Evolutionary conservation across 805 yeast genomes (phyloP), one percentile per base, ranked within the genome.

Genomic region (Candida verbasci): DNA sequence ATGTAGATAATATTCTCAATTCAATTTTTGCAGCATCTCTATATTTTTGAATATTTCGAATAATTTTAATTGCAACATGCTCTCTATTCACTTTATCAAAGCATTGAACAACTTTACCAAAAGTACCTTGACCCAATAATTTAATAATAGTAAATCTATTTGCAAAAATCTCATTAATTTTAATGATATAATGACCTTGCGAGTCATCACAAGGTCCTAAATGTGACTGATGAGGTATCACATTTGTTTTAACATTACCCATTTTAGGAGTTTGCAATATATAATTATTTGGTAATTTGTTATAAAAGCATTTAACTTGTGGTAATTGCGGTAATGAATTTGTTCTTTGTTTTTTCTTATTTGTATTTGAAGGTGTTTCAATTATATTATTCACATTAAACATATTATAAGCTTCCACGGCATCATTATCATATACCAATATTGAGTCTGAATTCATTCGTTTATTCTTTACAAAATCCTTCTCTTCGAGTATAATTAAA

Each of bases 21-120:
- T 93, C 99, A 38, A 89, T 87, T 58, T 83, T 86, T 10, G 96
- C 86, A 3, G 98, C 98, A 53, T 89, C 97, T 38, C 97, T 72
- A 58, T 93, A 93, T 64, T 94, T 86, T 17, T 88, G 95, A 17
- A 93, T 83, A 15, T 96, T 86, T 40, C 95, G 72, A 34, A 93
- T 93, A 43, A 93, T 85, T 58, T 93, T 93, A 42, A 93, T 83
- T 1, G 99, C 99, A 30, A 87, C 93, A 40, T 70, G 68, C 36
- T 72, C 68, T 20, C 77, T 65, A 30, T 75, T 68, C 14, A 68
- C 60, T 36, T 70, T 65, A 54, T 93, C 97, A 46, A 70, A 72
- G n/a, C 94, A 93, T 40, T 82, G 79, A 26, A 84, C 82, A 6
- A 88, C 96, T 52, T 85, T 87, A 10, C 96, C 96, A 64, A 86